These are phyloP conservation scores for Penicillium thymicola DNA, from an alignment of 2,329 filamentous ascomycete species.

Conservation along the genomic window DNA sequence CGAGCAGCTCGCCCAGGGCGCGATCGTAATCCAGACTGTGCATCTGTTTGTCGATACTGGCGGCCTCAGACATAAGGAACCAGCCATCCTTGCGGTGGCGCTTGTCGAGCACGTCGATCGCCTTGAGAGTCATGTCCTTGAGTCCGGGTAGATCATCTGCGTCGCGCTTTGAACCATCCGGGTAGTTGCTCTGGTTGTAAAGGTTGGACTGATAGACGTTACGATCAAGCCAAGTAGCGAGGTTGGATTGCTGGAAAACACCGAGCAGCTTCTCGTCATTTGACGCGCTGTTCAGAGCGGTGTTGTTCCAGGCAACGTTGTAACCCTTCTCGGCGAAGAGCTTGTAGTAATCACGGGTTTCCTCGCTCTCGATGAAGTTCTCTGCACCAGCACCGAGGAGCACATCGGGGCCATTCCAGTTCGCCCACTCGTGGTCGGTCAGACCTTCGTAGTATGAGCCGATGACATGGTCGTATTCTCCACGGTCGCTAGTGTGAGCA, in stretches of 20 bases:
- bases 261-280: constrained; percentile 66
- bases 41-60: constrained; percentile 88
- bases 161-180: constrained; percentile 60
- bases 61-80: constrained; percentile 85
- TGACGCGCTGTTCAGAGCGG: constrained; percentile 58
- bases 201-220: constrained; percentile 75
- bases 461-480: constrained; percentile 67
- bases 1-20: constrained; percentile 77
- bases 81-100: constrained; percentile 67
- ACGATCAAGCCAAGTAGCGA: constrained; percentile 83
- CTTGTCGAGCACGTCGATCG: constrained; percentile 71
- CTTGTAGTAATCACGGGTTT: constrained; percentile 59
- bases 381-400: constrained; percentile 81
- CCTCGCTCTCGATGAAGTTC: constrained; percentile 69
- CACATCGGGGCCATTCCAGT: constrained; percentile 71
- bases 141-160: constrained; percentile 76
- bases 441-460: constrained; percentile 74
- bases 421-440: constrained; percentile 77
- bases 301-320: constrained; percentile 70
- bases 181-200: constrained; percentile 62
- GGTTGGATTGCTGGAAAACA: constrained; percentile 70
- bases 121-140: constrained; percentile 87
- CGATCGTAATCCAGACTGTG: constrained; percentile 81
- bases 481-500: constrained; percentile 68
- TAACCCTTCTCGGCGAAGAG: constrained; percentile 71